Base-by-base conservation (phyloP, 1,139 yeast genomes). In the Geotrichum histeridarum region DNA sequence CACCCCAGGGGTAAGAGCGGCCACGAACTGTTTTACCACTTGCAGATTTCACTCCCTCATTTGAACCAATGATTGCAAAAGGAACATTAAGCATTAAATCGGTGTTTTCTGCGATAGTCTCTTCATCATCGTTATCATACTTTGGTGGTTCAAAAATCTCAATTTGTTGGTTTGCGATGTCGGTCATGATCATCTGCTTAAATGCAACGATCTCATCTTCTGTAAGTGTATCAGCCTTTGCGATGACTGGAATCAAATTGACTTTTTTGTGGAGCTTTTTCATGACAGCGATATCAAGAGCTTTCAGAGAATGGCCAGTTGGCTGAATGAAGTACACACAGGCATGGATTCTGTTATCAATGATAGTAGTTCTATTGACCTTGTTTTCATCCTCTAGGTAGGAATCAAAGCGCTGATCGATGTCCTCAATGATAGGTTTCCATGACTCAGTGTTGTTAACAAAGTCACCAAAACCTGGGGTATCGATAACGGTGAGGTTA, bases 251-350 rank as follows among this genome's bases (percentile, higher is more conserved):
- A 61, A 93, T 88, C 70, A 93, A 78, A 70, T 93, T 93, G 58
- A 93, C 97, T 72, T 89, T 90, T 68, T 85, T 85, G 74, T 90
- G 96, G 58, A 93, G 81, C 70, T 84, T 83, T 69, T 84, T 84
- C 93, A 93, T 89, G 65, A 90, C 86, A 58, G 82, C 84, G 61
- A 93, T 84, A 70, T 94, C 99, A 67, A 94, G 78, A 17, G 96
- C 83, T 70, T 84, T 87, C 69, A 93, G 80, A 42, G 90, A 83
- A 72, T 93, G 99, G 56, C 97, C 99, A 27, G 98, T 91, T 64
- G 98, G 99, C 73, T 91, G 98, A 66, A 94, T 87, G 65, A 94
- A 86, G 78, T 91, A 91, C 72, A 91, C 80, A 79, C 98, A 97
- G 58, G 98, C 98, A 71, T 91, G 91, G 70, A 91, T 91, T 80